These are phyloP conservation scores for Cnidoscolus chayamansa DNA, from an alignment of 441 rosid genomes.

Conservation along the genomic window DNA sequence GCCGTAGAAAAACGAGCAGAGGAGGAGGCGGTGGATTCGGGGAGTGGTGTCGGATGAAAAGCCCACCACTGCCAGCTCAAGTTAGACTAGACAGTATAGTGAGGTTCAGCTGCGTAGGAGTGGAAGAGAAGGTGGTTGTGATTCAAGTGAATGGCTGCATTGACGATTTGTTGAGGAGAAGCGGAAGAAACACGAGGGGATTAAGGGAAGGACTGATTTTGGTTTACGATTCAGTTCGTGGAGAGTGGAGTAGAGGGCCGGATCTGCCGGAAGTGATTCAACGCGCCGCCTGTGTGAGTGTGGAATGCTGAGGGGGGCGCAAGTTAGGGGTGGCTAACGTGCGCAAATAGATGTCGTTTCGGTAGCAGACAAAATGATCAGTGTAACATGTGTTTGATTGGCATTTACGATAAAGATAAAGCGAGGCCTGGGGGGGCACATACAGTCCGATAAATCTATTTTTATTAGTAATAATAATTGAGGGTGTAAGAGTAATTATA, in stretches of 20 bases:
- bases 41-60: slow-evolving; percentile 65
- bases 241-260: slow-evolving; percentile 71
- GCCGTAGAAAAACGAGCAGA: slow-evolving; percentile 29
- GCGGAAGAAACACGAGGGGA: slow-evolving; percentile 62
- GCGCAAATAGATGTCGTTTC: slow-evolving; percentile 13
- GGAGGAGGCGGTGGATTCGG: slow-evolving; percentile 46
- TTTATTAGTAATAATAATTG: too few relatives aligned
- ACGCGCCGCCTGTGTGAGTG: slow-evolving; percentile 78
- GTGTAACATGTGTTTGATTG: slow-evolving; percentile 4
- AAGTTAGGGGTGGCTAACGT: not conserved
- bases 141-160: slow-evolving; percentile 73
- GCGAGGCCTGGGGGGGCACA: not conserved
- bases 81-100: slow-evolving; percentile 64
- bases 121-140: slow-evolving; percentile 59
- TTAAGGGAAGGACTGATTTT: slow-evolving; percentile 55
- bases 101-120: slow-evolving; percentile 68
- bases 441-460: not conserved
- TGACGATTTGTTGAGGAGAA: slow-evolving; percentile 69
- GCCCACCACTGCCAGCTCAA: slow-evolving; percentile 69
- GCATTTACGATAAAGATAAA: slow-evolving; percentile 13
- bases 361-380: slow-evolving; percentile 32
- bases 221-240: slow-evolving; percentile 48
- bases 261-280: slow-evolving; percentile 59
- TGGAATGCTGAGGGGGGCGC: slow-evolving; percentile 38
- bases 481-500: too few relatives aligned